These are phyloP conservation scores for Plasmodium knowlesi DNA, from an alignment of 169 alveolate species.

Conservation along the genomic window DNA sequence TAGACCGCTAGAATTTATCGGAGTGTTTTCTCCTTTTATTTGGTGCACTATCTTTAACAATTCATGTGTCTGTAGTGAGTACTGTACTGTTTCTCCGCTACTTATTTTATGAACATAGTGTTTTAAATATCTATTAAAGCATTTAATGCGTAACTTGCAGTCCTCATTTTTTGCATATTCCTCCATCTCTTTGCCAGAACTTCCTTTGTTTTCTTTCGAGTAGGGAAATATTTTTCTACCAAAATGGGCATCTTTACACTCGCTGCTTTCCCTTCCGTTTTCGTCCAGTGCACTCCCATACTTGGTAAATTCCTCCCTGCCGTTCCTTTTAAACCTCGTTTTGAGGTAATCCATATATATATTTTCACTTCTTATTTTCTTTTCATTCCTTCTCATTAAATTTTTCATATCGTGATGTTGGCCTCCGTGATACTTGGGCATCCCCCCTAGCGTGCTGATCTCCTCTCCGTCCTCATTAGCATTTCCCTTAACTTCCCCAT, in stretches of 20 bases:
- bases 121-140: slow-evolving; percentile 72
- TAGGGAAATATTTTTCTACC: slow-evolving; percentile 12
- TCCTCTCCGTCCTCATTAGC: background rate
- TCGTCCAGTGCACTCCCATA: slow-evolving; percentile 29
- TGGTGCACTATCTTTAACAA: slow-evolving; percentile 68
- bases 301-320: background rate
- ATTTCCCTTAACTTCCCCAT: slow-evolving; percentile 35
- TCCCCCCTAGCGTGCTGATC: background rate
- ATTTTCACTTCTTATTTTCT: slow-evolving; percentile 28
- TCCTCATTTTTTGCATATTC: slow-evolving; percentile 37
- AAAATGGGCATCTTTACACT: slow-evolving; percentile 16
- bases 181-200: background rate
- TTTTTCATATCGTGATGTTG: slow-evolving; percentile 44
- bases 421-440: background rate
- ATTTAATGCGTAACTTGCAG: slow-evolving; percentile 56
- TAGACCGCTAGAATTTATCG: slow-evolving; percentile 72
- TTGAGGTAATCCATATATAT: slow-evolving; percentile 30
- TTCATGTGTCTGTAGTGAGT: slow-evolving; percentile 64
- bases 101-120: slow-evolving; percentile 71
- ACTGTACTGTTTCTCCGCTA: slow-evolving; percentile 52
- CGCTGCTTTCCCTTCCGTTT: slow-evolving; percentile 23
- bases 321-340: slow-evolving; percentile 45
- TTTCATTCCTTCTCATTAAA: slow-evolving; percentile 31
- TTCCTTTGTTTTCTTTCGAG: slow-evolving; percentile 9
- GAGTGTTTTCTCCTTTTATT: slow-evolving; percentile 64